Evolutionary conservation across 2,329 filamentous ascomycete species (phyloP), one percentile per base, ranked within the genome.

Genomic region (Stemphylium lycopersici): DNA sequence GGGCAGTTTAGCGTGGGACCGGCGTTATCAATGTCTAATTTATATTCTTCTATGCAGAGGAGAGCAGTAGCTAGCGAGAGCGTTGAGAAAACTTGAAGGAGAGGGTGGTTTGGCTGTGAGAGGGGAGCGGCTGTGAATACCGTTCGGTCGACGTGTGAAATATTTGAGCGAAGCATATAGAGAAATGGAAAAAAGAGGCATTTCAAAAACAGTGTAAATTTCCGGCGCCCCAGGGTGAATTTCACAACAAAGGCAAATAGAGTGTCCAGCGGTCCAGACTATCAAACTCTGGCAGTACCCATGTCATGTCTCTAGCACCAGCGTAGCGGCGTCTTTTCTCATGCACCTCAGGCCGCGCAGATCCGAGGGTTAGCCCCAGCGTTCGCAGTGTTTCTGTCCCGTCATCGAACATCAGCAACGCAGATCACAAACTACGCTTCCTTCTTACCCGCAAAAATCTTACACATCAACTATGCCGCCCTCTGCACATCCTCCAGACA

Each of bases 1-100:
- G 61, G 60, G 62, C 54, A 60, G 59, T 55, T 55, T 48, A 62
- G 56, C 50, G 56, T 47, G 44, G 48, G 33, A 38, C 24, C 55
- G 62, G 62, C 60, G 62, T 65, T 65, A 45, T 36, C 48, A 61
- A 59, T 65, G 55, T 63, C 52, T 65, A 65, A 65, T 65, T 61
- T 65, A 44, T 63, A 61, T 62, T 63, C 54, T 60, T 50, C 40
- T 43, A 31, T 18, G 33, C 22, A 20, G 33, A 33, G 46, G 49
- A n/a, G 26, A 52, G 38, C 15, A 31, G 45, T 18, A 37, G 20
- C 4, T 8, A 15, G 13, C 40, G 40, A 43, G 42, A 29, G 45
- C 16, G 20, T 29, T 38, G 36, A 45, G 41, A 18, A 26, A 32
- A 36, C 18, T 44, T 50, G 40, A 40, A 32, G 48, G 44, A 24